Conservation (phyloP, 768 basidiomycete species). For the Agrocybe chaxingu region DNA sequence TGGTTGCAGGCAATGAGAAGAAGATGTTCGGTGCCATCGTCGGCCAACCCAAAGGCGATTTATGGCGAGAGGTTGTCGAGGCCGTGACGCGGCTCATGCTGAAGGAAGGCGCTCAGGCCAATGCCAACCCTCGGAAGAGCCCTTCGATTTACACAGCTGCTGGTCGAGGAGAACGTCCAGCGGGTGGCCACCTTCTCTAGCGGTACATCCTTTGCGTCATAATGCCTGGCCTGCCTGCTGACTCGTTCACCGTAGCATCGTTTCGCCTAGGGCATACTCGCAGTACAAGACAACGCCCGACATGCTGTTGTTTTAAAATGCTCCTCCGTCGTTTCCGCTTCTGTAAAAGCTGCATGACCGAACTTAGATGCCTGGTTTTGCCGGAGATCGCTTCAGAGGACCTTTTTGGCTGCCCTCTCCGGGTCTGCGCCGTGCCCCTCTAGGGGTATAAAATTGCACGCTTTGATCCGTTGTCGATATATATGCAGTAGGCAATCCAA, state of each 20-base stretch:
- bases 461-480: too few relatives aligned
- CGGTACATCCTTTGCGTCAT: background rate
- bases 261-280: background rate
- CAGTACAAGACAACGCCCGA: background rate
- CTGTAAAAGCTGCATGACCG: background rate
- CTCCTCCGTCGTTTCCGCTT: background rate
- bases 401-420: too few relatives aligned
- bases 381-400: too few relatives aligned
- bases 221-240: background rate
- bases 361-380: too few relatives aligned
- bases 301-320: background rate
- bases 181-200: conserved; percentile 2
- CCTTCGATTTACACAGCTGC: conserved; percentile 2
- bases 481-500: too few relatives aligned
- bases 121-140: background rate
- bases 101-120: background rate
- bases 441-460: too few relatives aligned
- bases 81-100: background rate
- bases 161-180: background rate
- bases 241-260: background rate
- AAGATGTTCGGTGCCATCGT: too few relatives aligned
- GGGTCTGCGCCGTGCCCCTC: too few relatives aligned
- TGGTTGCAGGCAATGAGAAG: too few relatives aligned
- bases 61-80: background rate
- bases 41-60: background rate